phyloP scores from a whole-genome alignment of 495 filamentous ascomycete species.

The Arthonia radiata region DNA sequence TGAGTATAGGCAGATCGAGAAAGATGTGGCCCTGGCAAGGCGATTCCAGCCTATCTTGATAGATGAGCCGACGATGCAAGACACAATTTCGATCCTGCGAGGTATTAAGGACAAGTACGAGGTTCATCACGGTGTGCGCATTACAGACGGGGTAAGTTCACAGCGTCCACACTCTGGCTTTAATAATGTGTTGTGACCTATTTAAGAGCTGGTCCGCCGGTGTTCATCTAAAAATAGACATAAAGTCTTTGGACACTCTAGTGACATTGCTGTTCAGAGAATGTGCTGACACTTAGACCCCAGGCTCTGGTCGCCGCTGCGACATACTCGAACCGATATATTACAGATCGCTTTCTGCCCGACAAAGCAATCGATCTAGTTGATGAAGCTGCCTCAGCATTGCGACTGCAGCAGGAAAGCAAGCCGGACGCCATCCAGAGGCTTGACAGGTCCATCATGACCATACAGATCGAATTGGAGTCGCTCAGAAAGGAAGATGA shows the following conservation, averaged over 20 bases:
- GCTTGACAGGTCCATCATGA: slow-evolving; percentile 84
- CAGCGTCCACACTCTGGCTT: no score
- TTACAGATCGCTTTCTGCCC: slow-evolving; percentile 83
- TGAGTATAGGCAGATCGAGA: slow-evolving; percentile 84
- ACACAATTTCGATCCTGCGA: slow-evolving; percentile 85
- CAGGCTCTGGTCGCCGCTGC: slow-evolving; percentile 82
- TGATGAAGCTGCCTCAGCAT: slow-evolving; percentile 78
- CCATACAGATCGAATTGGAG: slow-evolving; percentile 90
- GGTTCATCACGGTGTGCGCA: slow-evolving; percentile 83
- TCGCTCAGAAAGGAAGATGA: slow-evolving; percentile 89
- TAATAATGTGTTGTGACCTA: no score
- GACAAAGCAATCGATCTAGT: slow-evolving; percentile 95
- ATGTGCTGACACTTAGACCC: no score
- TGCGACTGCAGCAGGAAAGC: slow-evolving; percentile 85
- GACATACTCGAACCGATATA: slow-evolving; percentile 80
- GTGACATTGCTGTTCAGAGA: no score
- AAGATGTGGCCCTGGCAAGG: slow-evolving; percentile 78
- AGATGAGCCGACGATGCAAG: slow-evolving; percentile 65
- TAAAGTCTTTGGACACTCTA: no score
- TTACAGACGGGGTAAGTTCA: slow-evolving; percentile 81
- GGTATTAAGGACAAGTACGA: slow-evolving; percentile 96
- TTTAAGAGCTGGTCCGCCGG: no score
- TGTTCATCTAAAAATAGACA: no score
- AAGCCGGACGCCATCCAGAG: slow-evolving; percentile 82
- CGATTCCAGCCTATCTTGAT: slow-evolving; percentile 87